Evolutionary conservation across 2,329 filamentous ascomycete species (phyloP), one percentile per base, ranked within the genome.

Genomic region (Diatrype stigma): DNA sequence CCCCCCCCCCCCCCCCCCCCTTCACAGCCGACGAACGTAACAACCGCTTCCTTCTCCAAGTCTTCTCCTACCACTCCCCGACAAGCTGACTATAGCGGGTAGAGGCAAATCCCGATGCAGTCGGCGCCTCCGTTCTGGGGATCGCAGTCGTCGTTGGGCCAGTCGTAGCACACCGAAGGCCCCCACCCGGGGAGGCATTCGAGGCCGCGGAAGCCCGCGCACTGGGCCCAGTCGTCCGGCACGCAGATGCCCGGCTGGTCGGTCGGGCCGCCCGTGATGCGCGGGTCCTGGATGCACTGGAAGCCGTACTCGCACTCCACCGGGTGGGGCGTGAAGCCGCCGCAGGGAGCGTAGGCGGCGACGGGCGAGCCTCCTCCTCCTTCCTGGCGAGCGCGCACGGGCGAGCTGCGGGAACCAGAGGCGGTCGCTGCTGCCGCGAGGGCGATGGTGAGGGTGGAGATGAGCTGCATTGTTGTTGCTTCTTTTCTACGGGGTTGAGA

Each of bases 171-270:
- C 42, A 44, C n/a, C 16, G 42, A 12, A 10, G 42, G 30, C 8
- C 42, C 42, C 2, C 11, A 42, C 23, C 45, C 46, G 6, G 45
- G 42, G 16, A 46, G 21, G 37, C 52, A 54, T 30, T 51, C 32
- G 11, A 49, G 32, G 5, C 19, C 19, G 8, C 12, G 14, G 4
- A 48, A 22, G 30, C 52, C 52, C n/a, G 46, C 46, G 22, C 52
- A 54, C 12, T 16, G 11, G 5, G 23, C 22, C 7, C 40, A 40
- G 14, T 51, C 17, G 11, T 51, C 38, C 3, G 46, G 46, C 6
- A 54, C 46, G 49, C 52, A 54, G 40, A 54, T 54, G 14, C 52
- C 52, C 1, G 52, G 46, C 12, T 42, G 42, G 30, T 54, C 52
- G 8, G 49, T 49, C 6, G 49, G 26, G 12, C 22, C 22, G 21